These are phyloP conservation scores for Sporobolomyces phaffii DNA, from an alignment of 768 basidiomycete genomes.

Conservation along the genomic window DNA sequence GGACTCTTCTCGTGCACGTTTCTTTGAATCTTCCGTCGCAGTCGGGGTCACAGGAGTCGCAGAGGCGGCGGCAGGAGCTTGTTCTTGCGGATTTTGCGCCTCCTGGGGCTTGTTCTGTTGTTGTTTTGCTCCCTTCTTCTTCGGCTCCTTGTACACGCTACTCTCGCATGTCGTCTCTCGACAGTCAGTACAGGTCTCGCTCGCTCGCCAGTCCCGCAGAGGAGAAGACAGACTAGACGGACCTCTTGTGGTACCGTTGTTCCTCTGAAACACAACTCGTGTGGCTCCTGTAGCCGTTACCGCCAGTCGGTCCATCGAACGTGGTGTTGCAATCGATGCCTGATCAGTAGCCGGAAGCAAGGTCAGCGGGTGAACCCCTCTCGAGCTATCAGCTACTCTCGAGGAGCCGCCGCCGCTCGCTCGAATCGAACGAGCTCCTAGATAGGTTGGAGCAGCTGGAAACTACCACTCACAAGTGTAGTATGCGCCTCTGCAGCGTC, in stretches of 20 bases:
- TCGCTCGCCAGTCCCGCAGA: neutral
- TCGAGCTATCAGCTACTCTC: too few relatives aligned
- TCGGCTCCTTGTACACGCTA: conserved; percentile 35
- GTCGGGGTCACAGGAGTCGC: neutral
- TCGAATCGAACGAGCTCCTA: too few relatives aligned
- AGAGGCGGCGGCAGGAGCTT: neutral
- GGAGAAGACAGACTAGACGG: neutral
- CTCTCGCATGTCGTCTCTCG: too few relatives aligned
- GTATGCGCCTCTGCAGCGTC: conserved; percentile 24
- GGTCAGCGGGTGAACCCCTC: neutral
- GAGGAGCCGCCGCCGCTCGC: too few relatives aligned
- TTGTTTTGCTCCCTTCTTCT: conserved; percentile 27
- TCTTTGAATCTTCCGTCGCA: conserved; percentile 10
- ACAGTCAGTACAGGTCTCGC: too few relatives aligned
- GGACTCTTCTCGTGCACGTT: conserved; percentile 13
- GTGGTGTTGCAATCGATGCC: conserved; percentile 39
- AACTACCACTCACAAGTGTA: conserved; percentile 25
- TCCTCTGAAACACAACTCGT: conserved; percentile 36
- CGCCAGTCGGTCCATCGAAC: conserved; percentile 22
- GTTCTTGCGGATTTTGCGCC: neutral
- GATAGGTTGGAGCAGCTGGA: too few relatives aligned
- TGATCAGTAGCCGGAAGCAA: neutral
- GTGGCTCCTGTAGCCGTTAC: conserved; percentile 25
- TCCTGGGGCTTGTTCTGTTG: conserved; percentile 18
- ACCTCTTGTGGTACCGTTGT: conserved; percentile 36